Conservation (phyloP, 1,284 basidiomycete species). For the Microbotryum saponariae region DNA sequence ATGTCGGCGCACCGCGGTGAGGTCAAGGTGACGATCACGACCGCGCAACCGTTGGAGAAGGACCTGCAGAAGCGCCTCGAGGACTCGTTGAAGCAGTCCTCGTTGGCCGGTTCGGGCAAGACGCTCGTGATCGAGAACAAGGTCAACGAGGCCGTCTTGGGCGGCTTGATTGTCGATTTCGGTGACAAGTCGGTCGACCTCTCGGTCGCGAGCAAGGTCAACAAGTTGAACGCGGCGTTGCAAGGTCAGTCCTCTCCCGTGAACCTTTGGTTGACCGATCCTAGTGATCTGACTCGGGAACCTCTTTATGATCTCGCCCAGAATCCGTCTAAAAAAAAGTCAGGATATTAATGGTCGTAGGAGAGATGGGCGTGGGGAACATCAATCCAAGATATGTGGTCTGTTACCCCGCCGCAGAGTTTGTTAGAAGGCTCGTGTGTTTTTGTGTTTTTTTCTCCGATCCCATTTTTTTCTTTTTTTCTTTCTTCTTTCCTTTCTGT, state of each 20-base stretch:
- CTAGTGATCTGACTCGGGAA: too few relatives aligned
- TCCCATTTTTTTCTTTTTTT: too few relatives aligned
- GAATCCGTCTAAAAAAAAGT: too few relatives aligned
- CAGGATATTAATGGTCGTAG: too few relatives aligned
- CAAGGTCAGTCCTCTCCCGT: conserved; percentile 39
- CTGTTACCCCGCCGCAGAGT: too few relatives aligned
- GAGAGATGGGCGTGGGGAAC: too few relatives aligned
- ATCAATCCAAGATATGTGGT: too few relatives aligned
- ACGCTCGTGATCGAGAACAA: conserved; percentile 78
- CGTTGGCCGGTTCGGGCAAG: conserved; percentile 75
- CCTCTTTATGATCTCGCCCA: too few relatives aligned
- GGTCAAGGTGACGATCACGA: conserved; percentile 81
- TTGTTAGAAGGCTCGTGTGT: too few relatives aligned
- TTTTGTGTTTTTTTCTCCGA: too few relatives aligned
- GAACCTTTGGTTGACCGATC: too few relatives aligned
- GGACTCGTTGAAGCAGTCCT: conserved; percentile 70
- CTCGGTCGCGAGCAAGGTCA: conserved; percentile 84
- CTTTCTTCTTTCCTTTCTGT: too few relatives aligned
- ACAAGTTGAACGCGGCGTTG: conserved; percentile 83
- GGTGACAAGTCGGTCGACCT: conserved; percentile 97
- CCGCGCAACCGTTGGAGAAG: conserved; percentile 65
- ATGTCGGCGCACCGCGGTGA: conserved; percentile 85
- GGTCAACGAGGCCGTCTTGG: conserved; percentile 78
- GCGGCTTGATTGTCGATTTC: conserved; percentile 85
- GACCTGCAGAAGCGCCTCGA: conserved; percentile 68